A percentile compares a stretch with the other conserved stretches of the same genome.
Conservation (phyloP, 2,329 filamentous ascomycete species). For the Colletotrichum chlorophyti region DNA sequence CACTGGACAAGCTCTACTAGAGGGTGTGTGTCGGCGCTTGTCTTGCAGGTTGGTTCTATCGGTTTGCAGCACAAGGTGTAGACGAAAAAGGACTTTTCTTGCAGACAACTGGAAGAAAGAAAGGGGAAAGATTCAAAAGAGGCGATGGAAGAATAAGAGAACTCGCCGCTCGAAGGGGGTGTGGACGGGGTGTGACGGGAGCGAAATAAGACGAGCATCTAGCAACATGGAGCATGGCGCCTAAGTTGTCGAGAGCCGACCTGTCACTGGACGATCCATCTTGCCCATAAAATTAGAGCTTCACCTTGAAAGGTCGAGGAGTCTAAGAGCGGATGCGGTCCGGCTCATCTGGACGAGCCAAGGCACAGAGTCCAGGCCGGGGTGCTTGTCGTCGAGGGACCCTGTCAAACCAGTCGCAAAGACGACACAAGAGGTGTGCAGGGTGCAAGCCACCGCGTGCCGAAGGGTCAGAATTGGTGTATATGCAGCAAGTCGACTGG, state of each 20-base stretch:
- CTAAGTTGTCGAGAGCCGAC: slow-evolving; percentile 47
- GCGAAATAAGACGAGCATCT: slow-evolving; percentile 45
- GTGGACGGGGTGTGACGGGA: slow-evolving; percentile 43
- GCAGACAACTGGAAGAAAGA: slow-evolving; percentile 24
- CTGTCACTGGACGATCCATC: slow-evolving; percentile 49
- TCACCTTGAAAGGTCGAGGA: slow-evolving; percentile 21
- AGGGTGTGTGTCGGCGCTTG: slow-evolving; percentile 43
- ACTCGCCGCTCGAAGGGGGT: slow-evolving; percentile 27
- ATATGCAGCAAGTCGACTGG: slow-evolving; percentile 19
- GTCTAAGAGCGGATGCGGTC: slow-evolving; percentile 30
- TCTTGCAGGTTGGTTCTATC: slow-evolving; percentile 36
- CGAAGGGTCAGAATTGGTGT: slow-evolving; percentile 28
- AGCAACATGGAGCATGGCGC: slow-evolving; percentile 46
- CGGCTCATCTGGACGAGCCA: slow-evolving; percentile 31
- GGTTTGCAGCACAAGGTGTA: slow-evolving; percentile 6
- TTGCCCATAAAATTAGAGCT: slow-evolving; percentile 52
- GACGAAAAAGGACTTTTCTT: not conserved
- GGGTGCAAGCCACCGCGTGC: slow-evolving; percentile 30
- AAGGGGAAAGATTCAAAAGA: slow-evolving; percentile 31
- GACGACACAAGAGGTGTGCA: slow-evolving; percentile 8
- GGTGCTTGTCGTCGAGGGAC: slow-evolving; percentile 26
- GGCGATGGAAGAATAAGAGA: slow-evolving; percentile 32
- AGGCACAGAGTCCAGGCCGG: slow-evolving; percentile 24
- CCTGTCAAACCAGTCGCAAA: slow-evolving; percentile 20
- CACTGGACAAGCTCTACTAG: slow-evolving; percentile 20